Conservation (phyloP, 345 rosid genomes). For the Bruguiera parviflora region DNA sequence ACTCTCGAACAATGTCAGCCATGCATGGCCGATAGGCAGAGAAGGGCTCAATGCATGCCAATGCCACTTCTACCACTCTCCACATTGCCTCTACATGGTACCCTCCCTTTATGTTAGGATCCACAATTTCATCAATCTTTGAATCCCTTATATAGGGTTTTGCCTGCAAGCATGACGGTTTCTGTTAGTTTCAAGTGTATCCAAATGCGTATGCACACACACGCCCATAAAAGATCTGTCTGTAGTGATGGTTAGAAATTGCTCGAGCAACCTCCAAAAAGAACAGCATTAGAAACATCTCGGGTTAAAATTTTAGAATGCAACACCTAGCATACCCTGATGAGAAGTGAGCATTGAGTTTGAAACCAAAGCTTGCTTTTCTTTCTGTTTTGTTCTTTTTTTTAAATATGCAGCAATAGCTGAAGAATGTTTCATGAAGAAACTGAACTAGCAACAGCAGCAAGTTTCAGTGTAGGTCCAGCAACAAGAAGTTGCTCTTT, state of each 20-base stretch:
- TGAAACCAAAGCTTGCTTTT: too few relatives aligned
- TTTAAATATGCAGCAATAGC: too few relatives aligned
- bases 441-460: too few relatives aligned
- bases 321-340: not conserved
- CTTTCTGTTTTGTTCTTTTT: too few relatives aligned
- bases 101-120: constrained; percentile 58
- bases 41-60: constrained; percentile 60
- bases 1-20: constrained; percentile 56
- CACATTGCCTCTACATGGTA: constrained; percentile 78
- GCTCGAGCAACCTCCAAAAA: too few relatives aligned
- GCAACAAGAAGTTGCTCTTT: too few relatives aligned
- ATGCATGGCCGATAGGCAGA: constrained; percentile 57
- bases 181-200: constrained; percentile 13
- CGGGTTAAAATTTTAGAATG: not conserved
- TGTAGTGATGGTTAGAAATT: too few relatives aligned
- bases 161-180: constrained; percentile 37
- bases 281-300: too few relatives aligned
- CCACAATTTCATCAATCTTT: constrained; percentile 69
- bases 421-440: too few relatives aligned
- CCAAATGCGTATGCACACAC: not conserved
- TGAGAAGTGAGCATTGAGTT: too few relatives aligned
- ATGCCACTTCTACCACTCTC: constrained; percentile 70
- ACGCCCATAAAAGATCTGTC: too few relatives aligned
- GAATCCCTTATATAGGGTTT: constrained; percentile 61
- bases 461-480: too few relatives aligned